A percentile compares a stretch with the other conserved stretches of the same genome.
Conservation (phyloP, 345 rosid species). For the Iberis pinnata region DNA sequence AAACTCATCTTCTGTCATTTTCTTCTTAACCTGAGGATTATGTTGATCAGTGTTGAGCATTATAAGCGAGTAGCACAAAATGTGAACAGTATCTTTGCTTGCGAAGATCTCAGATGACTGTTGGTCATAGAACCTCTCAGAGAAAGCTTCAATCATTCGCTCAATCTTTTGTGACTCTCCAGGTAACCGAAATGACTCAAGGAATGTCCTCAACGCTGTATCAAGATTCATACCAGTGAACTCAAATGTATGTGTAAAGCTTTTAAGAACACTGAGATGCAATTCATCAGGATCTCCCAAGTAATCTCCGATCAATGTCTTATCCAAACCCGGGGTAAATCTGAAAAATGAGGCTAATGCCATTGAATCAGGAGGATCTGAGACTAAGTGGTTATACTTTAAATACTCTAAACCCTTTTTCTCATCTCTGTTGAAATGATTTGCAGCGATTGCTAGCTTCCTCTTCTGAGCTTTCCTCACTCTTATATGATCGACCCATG, state of each 20-base stretch:
- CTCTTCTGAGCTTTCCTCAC: conserved; percentile 64
- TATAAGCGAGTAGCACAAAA: conserved; percentile 78
- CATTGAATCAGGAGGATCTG: conserved; percentile 64
- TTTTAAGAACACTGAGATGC: conserved; percentile 59
- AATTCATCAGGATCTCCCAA: conserved; percentile 89
- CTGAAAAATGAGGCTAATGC: conserved; percentile 64
- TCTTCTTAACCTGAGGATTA: conserved; percentile 86
- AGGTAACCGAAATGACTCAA: conserved; percentile 73
- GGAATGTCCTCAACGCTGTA: conserved; percentile 62
- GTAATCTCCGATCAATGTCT: conserved; percentile 69
- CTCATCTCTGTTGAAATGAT: conserved; percentile 72
- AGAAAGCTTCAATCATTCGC: conserved; percentile 71
- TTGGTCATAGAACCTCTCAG: conserved; percentile 61
- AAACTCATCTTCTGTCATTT: conserved; percentile 95
- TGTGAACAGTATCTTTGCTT: conserved; percentile 61
- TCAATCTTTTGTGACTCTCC: conserved; percentile 93
- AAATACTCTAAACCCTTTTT: conserved; percentile 83
- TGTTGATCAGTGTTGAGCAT: conserved; percentile 96
- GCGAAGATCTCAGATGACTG: conserved; percentile 65
- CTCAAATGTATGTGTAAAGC: conserved; percentile 65
- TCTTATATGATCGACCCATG: conserved; percentile 61
- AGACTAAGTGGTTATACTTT: conserved; percentile 48
- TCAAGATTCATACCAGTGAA: conserved; percentile 82
- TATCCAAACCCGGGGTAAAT: conserved; percentile 62
- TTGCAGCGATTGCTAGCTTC: conserved; percentile 60